Conservation (phyloP, 441 rosid genomes). For the Codiaeum variegatum region DNA sequence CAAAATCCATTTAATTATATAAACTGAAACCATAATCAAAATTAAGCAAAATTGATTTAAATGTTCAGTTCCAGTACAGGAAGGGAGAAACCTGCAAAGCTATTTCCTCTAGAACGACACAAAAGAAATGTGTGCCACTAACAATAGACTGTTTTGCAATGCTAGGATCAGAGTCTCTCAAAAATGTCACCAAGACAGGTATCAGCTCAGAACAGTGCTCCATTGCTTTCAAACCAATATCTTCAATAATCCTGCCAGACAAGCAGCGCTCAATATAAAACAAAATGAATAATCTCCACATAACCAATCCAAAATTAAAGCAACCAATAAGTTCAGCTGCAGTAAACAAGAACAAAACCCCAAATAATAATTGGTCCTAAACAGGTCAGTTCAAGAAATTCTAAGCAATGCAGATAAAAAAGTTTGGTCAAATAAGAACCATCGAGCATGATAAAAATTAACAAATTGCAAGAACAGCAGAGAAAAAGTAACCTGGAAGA, state of each 20-base stretch:
- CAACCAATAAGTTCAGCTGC: neutral
- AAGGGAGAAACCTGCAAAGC: constrained; percentile 58
- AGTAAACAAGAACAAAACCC: neutral
- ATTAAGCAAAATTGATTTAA: neutral
- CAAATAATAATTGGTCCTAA: neutral
- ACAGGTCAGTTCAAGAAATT: neutral
- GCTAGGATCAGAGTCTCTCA: constrained; percentile 56
- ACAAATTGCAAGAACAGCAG: neutral
- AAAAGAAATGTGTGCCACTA: constrained; percentile 62
- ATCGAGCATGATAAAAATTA: neutral
- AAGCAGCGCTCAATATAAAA: constrained; percentile 6
- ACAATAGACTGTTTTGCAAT: constrained; percentile 72
- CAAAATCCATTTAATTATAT: neutral
- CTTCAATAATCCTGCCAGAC: constrained; percentile 77
- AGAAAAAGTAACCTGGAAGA: neutral
- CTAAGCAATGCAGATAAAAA: neutral
- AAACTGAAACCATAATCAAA: constrained; percentile 1
- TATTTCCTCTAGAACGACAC: constrained; percentile 72
- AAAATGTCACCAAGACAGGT: constrained; percentile 57
- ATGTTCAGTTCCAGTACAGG: neutral
- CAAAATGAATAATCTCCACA: neutral
- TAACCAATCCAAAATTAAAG: neutral
- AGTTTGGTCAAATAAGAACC: neutral
- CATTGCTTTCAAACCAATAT: constrained; percentile 62
- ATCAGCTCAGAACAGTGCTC: constrained; percentile 55